Conservation (phyloP, 805 yeast genomes). For the Pichia nakasei region DNA sequence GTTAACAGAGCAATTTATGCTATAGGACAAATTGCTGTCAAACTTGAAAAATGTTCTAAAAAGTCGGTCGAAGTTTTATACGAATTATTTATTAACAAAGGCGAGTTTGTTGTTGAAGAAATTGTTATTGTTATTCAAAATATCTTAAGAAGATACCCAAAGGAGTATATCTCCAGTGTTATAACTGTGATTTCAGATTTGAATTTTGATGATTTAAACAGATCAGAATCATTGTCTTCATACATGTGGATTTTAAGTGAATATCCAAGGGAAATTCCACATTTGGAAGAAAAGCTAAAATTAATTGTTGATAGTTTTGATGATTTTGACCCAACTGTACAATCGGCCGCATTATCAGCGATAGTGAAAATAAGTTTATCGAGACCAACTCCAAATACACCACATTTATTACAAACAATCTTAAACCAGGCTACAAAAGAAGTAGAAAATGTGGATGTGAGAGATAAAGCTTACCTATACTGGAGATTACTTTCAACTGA, state of each 20-base stretch:
- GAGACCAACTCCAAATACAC: conserved; percentile 26
- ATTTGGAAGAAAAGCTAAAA: conserved; percentile 38
- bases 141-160: conserved; percentile 58
- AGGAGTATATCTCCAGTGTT: conserved; percentile 39
- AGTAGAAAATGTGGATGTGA: conserved; percentile 64
- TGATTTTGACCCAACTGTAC: conserved; percentile 54
- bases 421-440: conserved; percentile 56
- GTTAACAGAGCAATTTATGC: conserved; percentile 59
- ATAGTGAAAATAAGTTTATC: conserved; percentile 46
- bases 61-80: conserved; percentile 55
- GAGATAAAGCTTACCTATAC: conserved; percentile 72
- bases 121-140: conserved; percentile 55
- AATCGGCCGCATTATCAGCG: conserved; percentile 49
- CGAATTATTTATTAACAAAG: conserved; percentile 51
- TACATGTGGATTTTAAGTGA: conserved; percentile 70
- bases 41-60: conserved; percentile 42
- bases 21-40: conserved; percentile 65
- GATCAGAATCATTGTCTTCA: conserved; percentile 44
- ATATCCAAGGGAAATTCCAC: conserved; percentile 52
- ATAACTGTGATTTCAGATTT: conserved; percentile 44
- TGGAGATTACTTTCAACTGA: conserved; percentile 63
- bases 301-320: conserved; percentile 42
- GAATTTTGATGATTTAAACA: conserved; percentile 38
- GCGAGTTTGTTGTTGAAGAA: conserved; percentile 53
- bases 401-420: conserved; percentile 44